A percentile compares a stretch with the other conserved stretches of the same genome.
Evolutionary conservation across 345 rosid genomes (phyloP).

Genomic region (Ceriops zippeliana): DNA sequence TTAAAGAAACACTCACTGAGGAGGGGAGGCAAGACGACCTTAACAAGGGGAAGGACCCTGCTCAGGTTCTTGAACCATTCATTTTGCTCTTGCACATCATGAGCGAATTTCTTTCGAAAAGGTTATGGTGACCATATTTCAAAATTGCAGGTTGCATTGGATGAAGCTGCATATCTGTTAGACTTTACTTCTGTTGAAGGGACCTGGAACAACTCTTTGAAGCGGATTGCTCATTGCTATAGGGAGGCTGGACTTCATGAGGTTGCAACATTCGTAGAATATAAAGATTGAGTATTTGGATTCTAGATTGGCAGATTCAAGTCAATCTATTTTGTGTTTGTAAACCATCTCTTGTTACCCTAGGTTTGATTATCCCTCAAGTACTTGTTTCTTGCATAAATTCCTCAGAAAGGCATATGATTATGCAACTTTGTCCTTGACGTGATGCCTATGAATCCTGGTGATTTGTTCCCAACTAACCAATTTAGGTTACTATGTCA

Average conservation of each 20-base stretch:
- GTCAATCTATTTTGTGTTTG: too few species aligned
- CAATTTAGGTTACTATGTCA: too few species aligned
- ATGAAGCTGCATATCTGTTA: constrained; percentile 24
- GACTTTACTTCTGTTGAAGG: constrained; percentile 31
- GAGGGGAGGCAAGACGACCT: constrained; percentile 25
- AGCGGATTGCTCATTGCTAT: constrained; percentile 18
- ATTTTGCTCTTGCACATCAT: neutral
- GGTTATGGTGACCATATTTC: neutral
- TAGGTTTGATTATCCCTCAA: too few species aligned
- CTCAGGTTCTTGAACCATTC: constrained; percentile 19
- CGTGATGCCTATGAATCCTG: too few species aligned
- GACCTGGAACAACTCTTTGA: constrained; percentile 20
- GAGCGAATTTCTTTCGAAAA: neutral
- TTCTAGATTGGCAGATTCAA: neutral
- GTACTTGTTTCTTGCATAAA: too few species aligned
- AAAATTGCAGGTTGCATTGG: constrained; percentile 24
- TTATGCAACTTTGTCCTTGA: too few species aligned
- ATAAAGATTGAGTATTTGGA: constrained; percentile 16
- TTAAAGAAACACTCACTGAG: constrained; percentile 21
- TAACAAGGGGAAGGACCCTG: constrained; percentile 26
- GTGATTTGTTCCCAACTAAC: too few species aligned
- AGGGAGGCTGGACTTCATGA: constrained; percentile 28
- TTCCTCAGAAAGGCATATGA: too few species aligned
- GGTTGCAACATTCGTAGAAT: constrained; percentile 22
- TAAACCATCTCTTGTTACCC: too few species aligned